Evolutionary conservation across 768 basidiomycete genomes (phyloP).

Genomic region (Pleurotus platypus): DNA sequence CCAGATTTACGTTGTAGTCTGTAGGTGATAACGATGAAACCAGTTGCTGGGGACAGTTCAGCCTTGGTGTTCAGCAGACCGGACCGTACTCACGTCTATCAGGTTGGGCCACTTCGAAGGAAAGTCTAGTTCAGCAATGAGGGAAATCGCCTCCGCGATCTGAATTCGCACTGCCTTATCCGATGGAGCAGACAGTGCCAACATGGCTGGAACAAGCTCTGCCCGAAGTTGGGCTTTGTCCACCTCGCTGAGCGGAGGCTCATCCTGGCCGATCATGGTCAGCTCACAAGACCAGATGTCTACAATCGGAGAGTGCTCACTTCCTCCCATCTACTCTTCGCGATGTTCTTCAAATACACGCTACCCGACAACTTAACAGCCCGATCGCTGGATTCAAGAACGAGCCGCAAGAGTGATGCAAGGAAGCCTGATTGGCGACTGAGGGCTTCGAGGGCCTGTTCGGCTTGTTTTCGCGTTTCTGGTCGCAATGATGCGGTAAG

Average conservation of each 20-base stretch:
- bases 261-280: constrained; percentile 46
- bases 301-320: constrained; percentile 34
- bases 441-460: constrained; percentile 65
- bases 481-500: constrained; percentile 73
- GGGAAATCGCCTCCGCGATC: constrained; percentile 88
- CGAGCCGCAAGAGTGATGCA: constrained; percentile 70
- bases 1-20: constrained; percentile 83
- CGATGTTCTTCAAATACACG: constrained; percentile 72
- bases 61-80: not conserved
- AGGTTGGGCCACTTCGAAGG: constrained; percentile 85
- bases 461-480: constrained; percentile 72
- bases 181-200: constrained; percentile 67
- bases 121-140: constrained; percentile 91
- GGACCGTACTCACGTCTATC: constrained; percentile 68
- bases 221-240: constrained; percentile 74
- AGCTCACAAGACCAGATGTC: not conserved
- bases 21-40: constrained; percentile 75
- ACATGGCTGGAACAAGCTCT: constrained; percentile 89
- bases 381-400: constrained; percentile 66
- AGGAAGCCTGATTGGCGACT: constrained; percentile 79
- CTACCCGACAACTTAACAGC: constrained; percentile 79
- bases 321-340: constrained; percentile 87
- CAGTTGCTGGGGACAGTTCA: constrained; percentile 65
- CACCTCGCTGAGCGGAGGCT: constrained; percentile 59
- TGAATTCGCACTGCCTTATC: constrained; percentile 79